A percentile compares a stretch with the other conserved stretches of the same genome.
phyloP scores from a whole-genome alignment of 768 basidiomycete genomes.

The Pulveroboletus frians region DNA sequence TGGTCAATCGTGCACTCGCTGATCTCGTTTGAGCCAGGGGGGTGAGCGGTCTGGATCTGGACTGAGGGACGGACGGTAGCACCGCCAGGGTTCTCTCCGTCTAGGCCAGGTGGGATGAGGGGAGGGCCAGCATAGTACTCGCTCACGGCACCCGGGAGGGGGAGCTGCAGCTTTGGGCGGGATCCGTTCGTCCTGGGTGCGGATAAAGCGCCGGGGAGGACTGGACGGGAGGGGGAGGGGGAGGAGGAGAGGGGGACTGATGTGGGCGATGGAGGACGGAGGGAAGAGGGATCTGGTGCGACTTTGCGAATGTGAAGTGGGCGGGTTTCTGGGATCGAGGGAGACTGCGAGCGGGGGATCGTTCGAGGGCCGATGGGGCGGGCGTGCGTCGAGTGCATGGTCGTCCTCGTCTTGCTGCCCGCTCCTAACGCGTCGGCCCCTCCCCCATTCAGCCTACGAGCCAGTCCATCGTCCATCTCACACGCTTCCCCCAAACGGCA shows the following conservation, averaged over 20 bases:
- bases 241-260: constrained; percentile 27
- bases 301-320: constrained; percentile 41
- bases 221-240: constrained; percentile 30
- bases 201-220: constrained; percentile 27
- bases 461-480: not conserved
- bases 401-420: constrained; percentile 10
- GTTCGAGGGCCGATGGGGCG: constrained; percentile 52
- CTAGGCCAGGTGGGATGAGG: constrained; percentile 31
- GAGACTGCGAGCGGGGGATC: constrained; percentile 40
- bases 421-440: constrained; percentile 6
- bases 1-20: constrained; percentile 36
- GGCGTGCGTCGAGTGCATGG: constrained; percentile 26
- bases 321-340: constrained; percentile 32
- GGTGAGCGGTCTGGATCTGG: constrained; percentile 33
- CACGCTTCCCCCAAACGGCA: constrained; percentile 24
- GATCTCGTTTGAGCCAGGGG: constrained; percentile 21
- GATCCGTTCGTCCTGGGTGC: constrained; percentile 18
- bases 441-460: not conserved
- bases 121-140: constrained; percentile 31
- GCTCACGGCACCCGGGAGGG: constrained; percentile 27
- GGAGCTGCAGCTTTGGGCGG: constrained; percentile 34
- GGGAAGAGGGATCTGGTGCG: constrained; percentile 23
- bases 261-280: constrained; percentile 28
- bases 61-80: constrained; percentile 39
- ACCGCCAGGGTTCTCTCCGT: constrained; percentile 34